Evolutionary conservation across 805 yeast genomes (phyloP).

Genomic region (Barnettozyma sp.): DNA sequence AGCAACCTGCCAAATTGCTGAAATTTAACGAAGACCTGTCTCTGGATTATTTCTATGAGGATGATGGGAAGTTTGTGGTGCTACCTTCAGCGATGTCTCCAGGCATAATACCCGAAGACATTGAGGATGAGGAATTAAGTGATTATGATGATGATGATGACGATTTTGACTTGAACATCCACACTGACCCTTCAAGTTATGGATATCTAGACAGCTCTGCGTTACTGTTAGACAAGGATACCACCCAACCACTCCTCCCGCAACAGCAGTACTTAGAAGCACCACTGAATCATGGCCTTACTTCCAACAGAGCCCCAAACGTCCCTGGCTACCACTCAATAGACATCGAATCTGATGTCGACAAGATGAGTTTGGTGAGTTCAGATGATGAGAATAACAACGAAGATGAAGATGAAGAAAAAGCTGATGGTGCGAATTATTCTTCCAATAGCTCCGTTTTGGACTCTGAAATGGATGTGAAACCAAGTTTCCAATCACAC

Average conservation of each 20-base stretch:
- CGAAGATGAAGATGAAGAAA: no score
- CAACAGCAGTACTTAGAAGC: not conserved
- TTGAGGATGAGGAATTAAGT: slow-evolving; percentile 22
- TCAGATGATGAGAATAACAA: slow-evolving; percentile 28
- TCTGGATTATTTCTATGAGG: slow-evolving; percentile 21
- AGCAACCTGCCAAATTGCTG: slow-evolving; percentile 15
- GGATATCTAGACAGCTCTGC: slow-evolving; percentile 5
- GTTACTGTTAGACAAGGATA: slow-evolving; percentile 7
- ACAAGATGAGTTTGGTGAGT: slow-evolving; percentile 36
- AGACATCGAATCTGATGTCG: slow-evolving; percentile 36
- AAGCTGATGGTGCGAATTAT: slow-evolving; percentile 9
- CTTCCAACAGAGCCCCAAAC: slow-evolving; percentile 17
- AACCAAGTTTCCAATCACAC: slow-evolving; percentile 6
- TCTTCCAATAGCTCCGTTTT: slow-evolving; percentile 27
- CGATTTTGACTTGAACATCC: slow-evolving; percentile 5
- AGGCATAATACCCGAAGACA: slow-evolving; percentile 20
- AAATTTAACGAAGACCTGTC: slow-evolving; percentile 25
- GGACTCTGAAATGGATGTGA: slow-evolving; percentile 17
- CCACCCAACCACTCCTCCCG: no score
- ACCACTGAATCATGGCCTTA: slow-evolving; percentile 1
- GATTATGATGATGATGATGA: slow-evolving; percentile 18
- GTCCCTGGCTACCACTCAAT: slow-evolving; percentile 2
- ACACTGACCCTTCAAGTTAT: slow-evolving; percentile 2
- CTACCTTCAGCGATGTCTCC: slow-evolving; percentile 16
- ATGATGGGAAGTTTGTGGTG: slow-evolving; percentile 20